Evolutionary conservation across 495 filamentous ascomycete species (phyloP).

Genomic region (Lepidopterella palustris): DNA sequence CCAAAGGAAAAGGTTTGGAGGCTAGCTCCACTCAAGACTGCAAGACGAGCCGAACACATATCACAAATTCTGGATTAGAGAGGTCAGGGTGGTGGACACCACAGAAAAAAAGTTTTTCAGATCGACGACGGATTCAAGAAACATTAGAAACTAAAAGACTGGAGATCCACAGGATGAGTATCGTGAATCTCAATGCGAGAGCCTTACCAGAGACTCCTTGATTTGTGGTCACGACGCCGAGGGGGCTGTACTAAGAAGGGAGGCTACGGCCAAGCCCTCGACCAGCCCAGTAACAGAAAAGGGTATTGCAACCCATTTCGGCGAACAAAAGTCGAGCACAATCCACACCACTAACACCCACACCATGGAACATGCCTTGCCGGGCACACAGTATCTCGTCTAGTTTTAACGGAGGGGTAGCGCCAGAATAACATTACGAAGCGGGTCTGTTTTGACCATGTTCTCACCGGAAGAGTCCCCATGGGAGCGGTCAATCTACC

Average conservation of each 20-base stretch:
- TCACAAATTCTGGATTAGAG: not conserved
- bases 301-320: not conserved
- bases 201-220: conserved; percentile 13
- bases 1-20: conserved; percentile 10
- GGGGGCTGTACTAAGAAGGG: conserved; percentile 7
- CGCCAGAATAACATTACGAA: not conserved
- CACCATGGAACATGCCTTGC: not conserved
- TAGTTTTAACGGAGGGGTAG: conserved; percentile 6
- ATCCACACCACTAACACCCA: not conserved
- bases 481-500: conserved; percentile 6
- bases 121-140: conserved; percentile 7
- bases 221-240: conserved; percentile 12
- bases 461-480: not conserved
- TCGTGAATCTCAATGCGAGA: conserved; percentile 15
- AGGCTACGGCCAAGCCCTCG: not conserved
- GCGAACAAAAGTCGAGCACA: conserved; percentile 4
- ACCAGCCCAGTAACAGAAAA: not conserved
- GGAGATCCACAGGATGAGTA: conserved; percentile 5
- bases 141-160: conserved; percentile 6
- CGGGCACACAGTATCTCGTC: not conserved
- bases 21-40: not conserved
- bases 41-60: not conserved
- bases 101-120: conserved; percentile 1
- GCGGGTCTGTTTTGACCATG: not conserved
- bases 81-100: not conserved